phyloP scores from a whole-genome alignment of 352 stramenopile species.

The Pseudoperonospora humuli region DNA sequence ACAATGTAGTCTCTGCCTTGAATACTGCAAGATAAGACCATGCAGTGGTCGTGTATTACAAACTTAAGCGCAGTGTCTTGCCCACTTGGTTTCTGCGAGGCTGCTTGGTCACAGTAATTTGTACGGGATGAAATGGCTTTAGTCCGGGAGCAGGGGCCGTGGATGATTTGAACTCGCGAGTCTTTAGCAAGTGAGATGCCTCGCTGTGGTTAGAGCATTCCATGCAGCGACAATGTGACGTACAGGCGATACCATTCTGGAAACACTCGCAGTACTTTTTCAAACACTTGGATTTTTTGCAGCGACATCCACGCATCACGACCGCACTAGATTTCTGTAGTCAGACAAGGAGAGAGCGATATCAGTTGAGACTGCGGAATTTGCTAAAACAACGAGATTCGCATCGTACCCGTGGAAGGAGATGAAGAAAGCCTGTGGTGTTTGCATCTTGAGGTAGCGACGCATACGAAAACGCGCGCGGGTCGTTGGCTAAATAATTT shows the following conservation, averaged over 20 bases:
- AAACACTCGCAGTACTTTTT: slow-evolving; percentile 99
- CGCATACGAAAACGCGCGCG: slow-evolving; percentile 65
- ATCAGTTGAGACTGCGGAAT: not conserved
- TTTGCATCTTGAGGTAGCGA: slow-evolving; percentile 23
- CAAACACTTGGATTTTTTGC: slow-evolving; percentile 95
- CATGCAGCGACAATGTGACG: slow-evolving; percentile 89
- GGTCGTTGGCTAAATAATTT: slow-evolving; percentile 67
- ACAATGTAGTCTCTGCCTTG: too few species aligned
- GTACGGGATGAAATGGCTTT: slow-evolving; percentile 45
- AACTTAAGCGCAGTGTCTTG: slow-evolving; percentile 48
- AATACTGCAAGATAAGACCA: too few species aligned
- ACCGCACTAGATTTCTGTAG: slow-evolving; percentile 58
- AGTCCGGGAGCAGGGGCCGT: not conserved
- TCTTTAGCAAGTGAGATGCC: slow-evolving; percentile 24
- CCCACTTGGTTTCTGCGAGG: slow-evolving; percentile 48
- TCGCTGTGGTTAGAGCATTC: slow-evolving; percentile 90
- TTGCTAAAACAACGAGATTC: not conserved
- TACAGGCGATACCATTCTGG: slow-evolving; percentile 88
- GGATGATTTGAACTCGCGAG: slow-evolving; percentile 1
- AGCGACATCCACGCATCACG: slow-evolving; percentile 87
- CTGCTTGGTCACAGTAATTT: slow-evolving; percentile 69
- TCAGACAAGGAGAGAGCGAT: not conserved
- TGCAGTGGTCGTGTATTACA: too few species aligned
- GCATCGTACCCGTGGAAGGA: slow-evolving; percentile 46
- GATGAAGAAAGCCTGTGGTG: slow-evolving; percentile 48